Base-by-base conservation (phyloP, 257 asterid genomes). In the Schizonepeta tenuifolia region DNA sequence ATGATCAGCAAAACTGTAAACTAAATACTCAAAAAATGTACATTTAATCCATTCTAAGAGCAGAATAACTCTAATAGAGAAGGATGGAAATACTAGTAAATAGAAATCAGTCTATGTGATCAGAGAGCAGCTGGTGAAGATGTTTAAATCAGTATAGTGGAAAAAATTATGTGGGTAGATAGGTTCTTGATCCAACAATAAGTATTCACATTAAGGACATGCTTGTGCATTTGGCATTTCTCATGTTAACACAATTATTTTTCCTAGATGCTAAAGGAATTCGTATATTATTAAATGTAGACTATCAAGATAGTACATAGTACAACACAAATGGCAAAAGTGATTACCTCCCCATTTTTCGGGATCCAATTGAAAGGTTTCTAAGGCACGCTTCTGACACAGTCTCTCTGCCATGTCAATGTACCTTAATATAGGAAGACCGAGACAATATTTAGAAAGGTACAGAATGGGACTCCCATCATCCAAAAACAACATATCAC, bases 311-410 rank as follows among this genome's bases (percentile, higher is more conserved):
- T 20, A 38, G 3, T 35, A 35, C n/a, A 7, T 1, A 64, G 65
- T 22, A 67, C 31, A 59, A 12, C 54, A 12, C 17, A 67, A 53
- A 28, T 4, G 2, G 31, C 26, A 57, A 67, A 36, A 63, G 26
- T 28, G 35, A 75, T 88, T 75, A 91, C 98, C 98, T 86, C 98
- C 98, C 98, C 98, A 93, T 84, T 89, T 88, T 59, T 84, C 83
- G 51, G 97, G 97, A 79, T 93, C 98, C 88, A 93, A 70, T 18
- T 65, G 61, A 68, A 93, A 93, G 55, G 93, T 83, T 79, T 93
- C 98, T 17, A 93, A 76, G 56, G 98, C 98, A 66, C 98, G 96
- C 78, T 88, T 89, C 87, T 93, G 98, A 78, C 98, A 93, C 83
- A 93, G 78, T 65, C 80, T 87, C 85, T 93, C 98, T 0, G 97